Percentiles rank a stretch among this genome's conserved stretches.
Evolutionary conservation across 139 green algal genomes (phyloP).

Genomic region (Ettlia oleoabundans): DNA sequence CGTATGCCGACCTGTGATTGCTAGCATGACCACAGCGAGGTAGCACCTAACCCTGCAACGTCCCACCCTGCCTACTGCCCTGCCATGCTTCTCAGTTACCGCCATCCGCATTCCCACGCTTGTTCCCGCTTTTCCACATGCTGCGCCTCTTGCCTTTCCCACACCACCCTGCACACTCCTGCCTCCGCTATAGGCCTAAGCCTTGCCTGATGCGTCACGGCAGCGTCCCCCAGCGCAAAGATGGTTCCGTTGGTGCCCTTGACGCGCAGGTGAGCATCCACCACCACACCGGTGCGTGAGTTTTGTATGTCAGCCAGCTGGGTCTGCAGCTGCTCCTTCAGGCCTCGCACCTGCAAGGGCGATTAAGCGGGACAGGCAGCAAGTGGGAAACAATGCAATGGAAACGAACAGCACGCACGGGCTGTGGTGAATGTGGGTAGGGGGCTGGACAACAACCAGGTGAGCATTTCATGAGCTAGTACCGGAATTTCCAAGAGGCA

Average conservation of each 20-base stretch:
- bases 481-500: too few species aligned
- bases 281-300: slow-evolving; percentile 79
- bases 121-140: too few species aligned
- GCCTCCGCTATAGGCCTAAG: too few species aligned
- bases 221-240: slow-evolving; percentile 82
- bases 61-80: too few species aligned
- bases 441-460: not conserved
- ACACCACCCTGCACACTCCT: not conserved
- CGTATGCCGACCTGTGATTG: too few species aligned
- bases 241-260: slow-evolving; percentile 83
- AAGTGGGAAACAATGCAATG: not conserved
- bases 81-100: too few species aligned
- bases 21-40: too few species aligned
- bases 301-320: slow-evolving; percentile 73
- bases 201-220: slow-evolving; percentile 42
- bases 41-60: too few species aligned
- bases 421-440: not conserved
- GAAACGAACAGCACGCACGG: not conserved
- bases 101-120: too few species aligned
- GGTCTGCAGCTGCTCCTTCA: slow-evolving; percentile 74
- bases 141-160: not conserved
- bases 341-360: slow-evolving; percentile 4
- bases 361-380: not conserved
- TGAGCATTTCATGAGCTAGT: too few species aligned
- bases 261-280: slow-evolving; percentile 76